Evolutionary conservation across 2,329 filamentous ascomycete genomes (phyloP).

Genomic region (Stachybotrys chlorohalonatus): DNA sequence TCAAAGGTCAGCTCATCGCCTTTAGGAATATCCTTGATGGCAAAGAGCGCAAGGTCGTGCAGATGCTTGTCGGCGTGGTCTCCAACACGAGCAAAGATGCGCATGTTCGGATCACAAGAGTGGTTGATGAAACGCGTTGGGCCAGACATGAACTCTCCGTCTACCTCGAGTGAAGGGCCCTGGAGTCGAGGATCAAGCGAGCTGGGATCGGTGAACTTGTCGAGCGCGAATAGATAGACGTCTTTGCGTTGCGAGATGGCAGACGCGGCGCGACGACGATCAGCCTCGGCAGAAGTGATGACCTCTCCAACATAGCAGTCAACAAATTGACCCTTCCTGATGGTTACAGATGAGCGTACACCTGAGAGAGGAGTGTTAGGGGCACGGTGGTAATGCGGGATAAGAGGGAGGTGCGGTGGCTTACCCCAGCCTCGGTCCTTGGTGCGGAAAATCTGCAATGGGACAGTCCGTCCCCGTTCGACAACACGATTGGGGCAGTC

Average conservation of each 20-base stretch:
- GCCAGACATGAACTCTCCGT: constrained; percentile 69
- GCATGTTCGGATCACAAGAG: constrained; percentile 68
- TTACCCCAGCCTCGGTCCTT: constrained; percentile 64
- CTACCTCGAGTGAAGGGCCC: constrained; percentile 49
- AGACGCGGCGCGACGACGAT: constrained; percentile 49
- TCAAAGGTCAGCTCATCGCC: constrained; percentile 72
- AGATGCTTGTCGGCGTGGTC: constrained; percentile 66
- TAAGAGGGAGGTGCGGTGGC: constrained; percentile 8
- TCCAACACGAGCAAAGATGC: constrained; percentile 70
- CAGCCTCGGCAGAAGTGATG: constrained; percentile 55
- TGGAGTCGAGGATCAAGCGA: constrained; percentile 48
- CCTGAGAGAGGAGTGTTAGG: constrained; percentile 26
- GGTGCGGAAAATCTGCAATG: constrained; percentile 71
- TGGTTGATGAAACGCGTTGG: constrained; percentile 80
- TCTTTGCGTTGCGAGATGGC: constrained; percentile 55
- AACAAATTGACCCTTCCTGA: constrained; percentile 68
- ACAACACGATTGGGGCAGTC: constrained; percentile 69
- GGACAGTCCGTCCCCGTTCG: constrained; percentile 60
- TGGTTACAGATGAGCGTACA: constrained; percentile 53
- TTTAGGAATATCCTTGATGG: constrained; percentile 53
- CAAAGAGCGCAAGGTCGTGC: constrained; percentile 72
- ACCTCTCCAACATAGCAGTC: constrained; percentile 71
- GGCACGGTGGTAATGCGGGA: not conserved
- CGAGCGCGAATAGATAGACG: constrained; percentile 70
- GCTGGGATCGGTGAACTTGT: constrained; percentile 61